A percentile compares a stretch with the other conserved stretches of the same genome.
These are phyloP conservation scores for Cenococcum geophilum DNA, from an alignment of 495 filamentous ascomycete genomes.

Conservation along the genomic window DNA sequence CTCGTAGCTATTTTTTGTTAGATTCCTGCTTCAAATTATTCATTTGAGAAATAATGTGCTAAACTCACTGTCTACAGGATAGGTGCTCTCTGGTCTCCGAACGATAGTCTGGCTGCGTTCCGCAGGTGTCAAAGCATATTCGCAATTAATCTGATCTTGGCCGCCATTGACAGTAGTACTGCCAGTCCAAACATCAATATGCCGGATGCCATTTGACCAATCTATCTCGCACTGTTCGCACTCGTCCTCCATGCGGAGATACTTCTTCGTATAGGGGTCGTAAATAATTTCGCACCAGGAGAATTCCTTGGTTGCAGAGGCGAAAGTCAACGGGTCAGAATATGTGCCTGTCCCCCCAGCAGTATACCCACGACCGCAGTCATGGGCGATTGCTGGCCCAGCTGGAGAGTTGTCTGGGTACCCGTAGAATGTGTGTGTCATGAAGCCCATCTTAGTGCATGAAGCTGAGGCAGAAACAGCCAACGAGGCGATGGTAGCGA, in stretches of 20 bases:
- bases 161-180: constrained; percentile 29
- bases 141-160: constrained; percentile 2
- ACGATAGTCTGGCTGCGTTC: constrained; percentile 3
- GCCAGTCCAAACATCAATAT: constrained; percentile 44
- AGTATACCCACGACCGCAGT: constrained; percentile 18
- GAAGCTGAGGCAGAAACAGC: too few relatives aligned
- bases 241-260: constrained; percentile 39
- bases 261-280: constrained; percentile 42
- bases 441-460: too few relatives aligned
- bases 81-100: background rate
- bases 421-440: constrained; percentile 16
- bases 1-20: background rate
- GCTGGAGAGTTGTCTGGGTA: constrained; percentile 16
- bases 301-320: constrained; percentile 41
- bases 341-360: constrained; percentile 41
- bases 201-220: constrained; percentile 16
- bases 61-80: too few relatives aligned
- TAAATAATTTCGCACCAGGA: constrained; percentile 46
- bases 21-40: background rate
- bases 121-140: constrained; percentile 9
- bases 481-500: too few relatives aligned
- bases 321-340: constrained; percentile 45
- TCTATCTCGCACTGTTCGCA: constrained; percentile 34
- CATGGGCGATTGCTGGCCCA: constrained; percentile 6
- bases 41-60: too few relatives aligned